Base-by-base conservation (phyloP, 768 basidiomycete species). In the Serendipita indica region DNA sequence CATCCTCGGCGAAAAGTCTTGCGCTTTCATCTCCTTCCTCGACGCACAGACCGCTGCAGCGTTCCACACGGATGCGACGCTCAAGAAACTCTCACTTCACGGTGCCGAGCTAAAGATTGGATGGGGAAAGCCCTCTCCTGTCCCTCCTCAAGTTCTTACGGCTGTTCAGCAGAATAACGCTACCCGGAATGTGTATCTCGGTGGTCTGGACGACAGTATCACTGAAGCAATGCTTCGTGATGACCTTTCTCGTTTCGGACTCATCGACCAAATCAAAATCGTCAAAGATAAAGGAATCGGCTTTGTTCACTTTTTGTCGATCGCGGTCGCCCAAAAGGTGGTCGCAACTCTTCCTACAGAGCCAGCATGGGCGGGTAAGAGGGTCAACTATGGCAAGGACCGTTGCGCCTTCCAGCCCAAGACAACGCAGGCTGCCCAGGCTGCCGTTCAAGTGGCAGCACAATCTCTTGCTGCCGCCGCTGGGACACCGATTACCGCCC, bases 261-360 rank as follows among this genome's bases (percentile, higher is more conserved):
- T 94, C 28, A 97, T 99, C 65, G 96, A 99, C 72, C 94, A 98
- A 69, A 93, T 99, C 69, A 99, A 99, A 79, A 97, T 99, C 67
- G 96, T 98, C 57, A 74, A 94, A 62, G 96, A 99, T 75, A 97
- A 97, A 79, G 96, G 96, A 67, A 98, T 98, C 60, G 96, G 93
- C 2, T 99, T 99, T 69, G 92, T 99, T 18, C 96, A 99, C 72
- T 98, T 98, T 75, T 74, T 99, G 67, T 90, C 87, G 69, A 96
- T 99, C 69, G 79, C 86, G 20, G 81, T 89, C 39, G 96, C 96
- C 14, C 93, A 87, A 63, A 97, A 98, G 86, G 94, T 98, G 46
- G 96, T 98, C 49, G 85, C 87, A 64, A 88, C 89, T 4, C 78
- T 99, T 25, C 91, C 92, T 1, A 85, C 82, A 2, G 93, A 97